Percentiles rank a stretch among this genome's conserved stretches.
These are phyloP conservation scores for Pisolithus orientalis DNA, from an alignment of 768 basidiomycete genomes.

Conservation along the genomic window DNA sequence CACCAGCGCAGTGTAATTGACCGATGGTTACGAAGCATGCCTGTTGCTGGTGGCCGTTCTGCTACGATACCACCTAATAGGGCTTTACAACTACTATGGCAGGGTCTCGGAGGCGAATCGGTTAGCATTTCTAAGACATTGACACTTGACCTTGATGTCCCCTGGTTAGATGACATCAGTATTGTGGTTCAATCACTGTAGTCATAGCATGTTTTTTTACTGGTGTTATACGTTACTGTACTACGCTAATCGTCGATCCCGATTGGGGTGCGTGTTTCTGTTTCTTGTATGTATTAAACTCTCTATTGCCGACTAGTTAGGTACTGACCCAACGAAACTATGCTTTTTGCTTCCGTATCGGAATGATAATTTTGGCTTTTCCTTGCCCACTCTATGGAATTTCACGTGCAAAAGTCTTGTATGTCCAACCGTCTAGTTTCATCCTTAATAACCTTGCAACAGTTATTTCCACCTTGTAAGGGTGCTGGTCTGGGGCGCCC, in stretches of 20 bases:
- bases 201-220: background rate
- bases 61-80: conserved; percentile 32
- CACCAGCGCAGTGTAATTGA: conserved; percentile 41
- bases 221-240: background rate
- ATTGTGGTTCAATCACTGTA: conserved; percentile 57
- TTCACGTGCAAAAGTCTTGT: too few species aligned
- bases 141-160: conserved; percentile 57
- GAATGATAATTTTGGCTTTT: too few species aligned
- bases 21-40: conserved; percentile 46
- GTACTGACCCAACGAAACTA: too few species aligned
- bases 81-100: conserved; percentile 52
- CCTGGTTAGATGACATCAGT: conserved; percentile 66
- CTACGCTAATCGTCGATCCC: background rate
- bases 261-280: background rate
- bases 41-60: conserved; percentile 14
- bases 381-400: too few species aligned
- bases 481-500: too few species aligned
- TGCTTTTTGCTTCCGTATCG: too few species aligned
- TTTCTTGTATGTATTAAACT: too few species aligned
- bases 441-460: too few species aligned
- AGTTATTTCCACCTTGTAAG: too few species aligned
- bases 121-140: conserved; percentile 49
- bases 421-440: too few species aligned
- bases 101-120: conserved; percentile 51
- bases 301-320: too few species aligned